phyloP scores from a whole-genome alignment of 805 yeast genomes.

The Cyberlindnera misumaiensis region DNA sequence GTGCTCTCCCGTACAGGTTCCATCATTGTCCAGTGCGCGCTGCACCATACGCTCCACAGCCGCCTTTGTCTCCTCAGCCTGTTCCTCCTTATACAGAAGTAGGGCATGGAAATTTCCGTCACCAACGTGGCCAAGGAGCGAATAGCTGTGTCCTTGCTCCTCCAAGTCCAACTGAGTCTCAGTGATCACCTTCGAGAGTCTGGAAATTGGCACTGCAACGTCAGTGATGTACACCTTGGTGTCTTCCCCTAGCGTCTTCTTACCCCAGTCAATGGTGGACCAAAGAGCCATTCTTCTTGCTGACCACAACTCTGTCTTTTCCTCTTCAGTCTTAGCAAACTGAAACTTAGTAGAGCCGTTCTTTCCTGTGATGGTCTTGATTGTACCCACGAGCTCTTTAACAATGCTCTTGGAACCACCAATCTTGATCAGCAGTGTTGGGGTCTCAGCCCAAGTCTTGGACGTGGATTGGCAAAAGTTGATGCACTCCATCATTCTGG shows the following conservation, averaged over 20 bases:
- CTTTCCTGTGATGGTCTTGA: conserved; percentile 42
- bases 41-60: conserved; percentile 57
- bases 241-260: conserved; percentile 32
- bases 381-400: conserved; percentile 38
- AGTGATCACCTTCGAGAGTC: conserved; percentile 53
- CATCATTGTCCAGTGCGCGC: conserved; percentile 63
- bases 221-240: conserved; percentile 70
- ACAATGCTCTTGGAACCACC: conserved; percentile 46
- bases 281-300: conserved; percentile 68
- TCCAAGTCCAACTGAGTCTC: conserved; percentile 56
- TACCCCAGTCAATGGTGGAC: conserved; percentile 64
- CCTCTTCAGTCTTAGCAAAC: conserved; percentile 56
- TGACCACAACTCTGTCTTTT: conserved; percentile 62
- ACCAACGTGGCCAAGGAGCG: conserved; percentile 76
- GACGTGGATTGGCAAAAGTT: conserved; percentile 48
- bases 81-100: conserved; percentile 49
- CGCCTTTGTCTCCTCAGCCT: conserved; percentile 37
- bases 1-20: conserved; percentile 85
- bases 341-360: conserved; percentile 55
- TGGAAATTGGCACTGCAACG: conserved; percentile 75
- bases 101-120: conserved; percentile 78
- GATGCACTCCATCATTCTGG: conserved; percentile 62
- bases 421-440: conserved; percentile 59
- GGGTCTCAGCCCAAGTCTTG: conserved; percentile 49
- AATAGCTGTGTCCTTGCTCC: conserved; percentile 42